A percentile compares a stretch with the other conserved stretches of the same genome.
phyloP scores from a whole-genome alignment of 495 filamentous ascomycete species.

The Aspergillus baeticus region DNA sequence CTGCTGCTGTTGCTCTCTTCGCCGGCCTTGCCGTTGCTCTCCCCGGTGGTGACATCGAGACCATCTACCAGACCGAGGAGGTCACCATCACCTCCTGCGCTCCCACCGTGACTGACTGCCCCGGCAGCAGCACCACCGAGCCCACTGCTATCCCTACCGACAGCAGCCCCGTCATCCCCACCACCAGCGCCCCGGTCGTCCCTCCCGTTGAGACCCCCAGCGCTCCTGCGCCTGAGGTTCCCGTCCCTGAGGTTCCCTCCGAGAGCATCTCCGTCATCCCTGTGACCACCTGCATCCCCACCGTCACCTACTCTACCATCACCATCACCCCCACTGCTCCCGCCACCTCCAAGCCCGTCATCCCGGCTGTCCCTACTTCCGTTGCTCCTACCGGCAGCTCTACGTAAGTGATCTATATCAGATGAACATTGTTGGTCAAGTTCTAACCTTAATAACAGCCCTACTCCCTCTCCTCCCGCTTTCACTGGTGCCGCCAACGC shows the following conservation, averaged over 20 bases:
- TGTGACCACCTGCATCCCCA: conserved; percentile 45
- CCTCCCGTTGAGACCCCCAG: conserved; percentile 15
- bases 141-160: conserved; percentile 19
- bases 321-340: conserved; percentile 19
- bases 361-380: conserved; percentile 25
- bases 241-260: conserved; percentile 16
- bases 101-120: conserved; percentile 59
- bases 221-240: conserved; percentile 14
- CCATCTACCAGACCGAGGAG: conserved; percentile 54
- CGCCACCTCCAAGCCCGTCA: conserved; percentile 28
- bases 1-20: conserved; percentile 49
- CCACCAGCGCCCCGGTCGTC: conserved; percentile 16
- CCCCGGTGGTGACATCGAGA: conserved; percentile 36
- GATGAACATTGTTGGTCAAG: neutral
- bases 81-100: conserved; percentile 61
- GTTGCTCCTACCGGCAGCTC: conserved; percentile 24
- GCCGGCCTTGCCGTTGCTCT: conserved; percentile 45
- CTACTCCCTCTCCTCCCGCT: conserved; percentile 33
- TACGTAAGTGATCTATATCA: conserved; percentile 24
- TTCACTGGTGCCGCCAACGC: conserved; percentile 51
- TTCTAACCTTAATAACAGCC: conserved; percentile 26
- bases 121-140: conserved; percentile 29
- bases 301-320: conserved; percentile 42
- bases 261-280: conserved; percentile 28
- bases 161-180: conserved; percentile 10